phyloP scores from a whole-genome alignment of 2,329 filamentous ascomycete species.

The Claviceps pusilla region DNA sequence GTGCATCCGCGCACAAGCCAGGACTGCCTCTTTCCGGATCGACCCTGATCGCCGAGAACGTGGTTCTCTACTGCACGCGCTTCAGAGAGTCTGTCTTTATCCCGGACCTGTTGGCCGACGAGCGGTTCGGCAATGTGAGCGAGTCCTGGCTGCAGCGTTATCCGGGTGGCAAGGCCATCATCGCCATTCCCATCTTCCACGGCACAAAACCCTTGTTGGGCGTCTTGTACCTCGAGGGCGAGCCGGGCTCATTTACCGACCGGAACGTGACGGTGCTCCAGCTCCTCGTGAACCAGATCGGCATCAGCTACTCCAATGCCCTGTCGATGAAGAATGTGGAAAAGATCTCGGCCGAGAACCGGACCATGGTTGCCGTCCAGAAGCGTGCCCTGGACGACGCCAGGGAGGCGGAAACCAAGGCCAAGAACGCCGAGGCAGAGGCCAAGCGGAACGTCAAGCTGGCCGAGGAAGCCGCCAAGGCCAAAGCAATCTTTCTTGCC shows the following conservation, averaged over 20 bases:
- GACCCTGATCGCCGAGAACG: conserved; percentile 57
- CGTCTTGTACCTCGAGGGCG: conserved; percentile 60
- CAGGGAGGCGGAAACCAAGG: conserved; percentile 57
- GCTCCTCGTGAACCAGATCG: conserved; percentile 65
- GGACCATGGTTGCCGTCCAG: conserved; percentile 63
- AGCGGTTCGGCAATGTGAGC: conserved; percentile 62
- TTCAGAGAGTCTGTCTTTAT: conserved; percentile 65
- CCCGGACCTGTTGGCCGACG: conserved; percentile 57
- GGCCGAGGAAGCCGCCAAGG: conserved; percentile 69
- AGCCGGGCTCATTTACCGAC: conserved; percentile 63
- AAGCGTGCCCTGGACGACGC: conserved; percentile 60
- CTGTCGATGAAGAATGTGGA: conserved; percentile 56
- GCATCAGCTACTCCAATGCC: conserved; percentile 55
- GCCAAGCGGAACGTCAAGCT: conserved; percentile 67
- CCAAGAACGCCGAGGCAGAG: conserved; percentile 60
- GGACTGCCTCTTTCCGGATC: conserved; percentile 50
- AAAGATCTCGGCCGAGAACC: conserved; percentile 63
- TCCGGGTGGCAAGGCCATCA: conserved; percentile 57
- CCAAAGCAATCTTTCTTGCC: conserved; percentile 66
- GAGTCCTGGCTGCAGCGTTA: conserved; percentile 54
- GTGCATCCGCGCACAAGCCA: conserved; percentile 50
- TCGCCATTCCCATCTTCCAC: conserved; percentile 66
- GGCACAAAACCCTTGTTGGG: conserved; percentile 56
- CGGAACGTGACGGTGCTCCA: conserved; percentile 52
- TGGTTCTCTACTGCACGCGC: conserved; percentile 61